Base-by-base conservation (phyloP, 371 early-diverging fungal species). In the Mucor mucedo region DNA sequence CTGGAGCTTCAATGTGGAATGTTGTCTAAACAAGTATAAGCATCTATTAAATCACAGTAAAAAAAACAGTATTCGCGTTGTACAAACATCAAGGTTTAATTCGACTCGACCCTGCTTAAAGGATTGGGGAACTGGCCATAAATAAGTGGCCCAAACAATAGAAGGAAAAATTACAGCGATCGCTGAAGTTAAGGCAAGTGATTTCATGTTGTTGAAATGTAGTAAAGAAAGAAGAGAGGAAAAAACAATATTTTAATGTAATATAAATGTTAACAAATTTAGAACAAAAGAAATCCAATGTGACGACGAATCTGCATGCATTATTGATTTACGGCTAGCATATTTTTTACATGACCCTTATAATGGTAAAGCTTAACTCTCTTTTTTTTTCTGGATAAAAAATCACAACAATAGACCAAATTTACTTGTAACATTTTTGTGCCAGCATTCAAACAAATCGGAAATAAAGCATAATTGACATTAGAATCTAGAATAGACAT, bases 81-180 rank as follows among this genome's bases (percentile, higher is more conserved):
- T 55, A 63, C 61, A 27, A 49, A 67, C 67, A 54, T 67, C 67
- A 44, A 67, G 58, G 2, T 47, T 30, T 9, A 67, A 32, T 32
- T 62, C 58, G 2, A 16, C 5, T 39, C 58, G 47, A 4, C 67
- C 67, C n/a, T 16, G 7, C 32, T 52, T 29, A 8, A 62, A 21
- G 11, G 38, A 44, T 48, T 62, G 67, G 47, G 67, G 67, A 11
- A 57, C 56, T 13, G 67, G 67, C 67, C 67, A 67, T 48, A 67
- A 4, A 4, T 57, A 47, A 13, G 49, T 64, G 29, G 64, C 64
- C 53, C 49, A 29, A 33, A 45, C 14, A n/a, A 52, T 33, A 44
- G 58, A 64, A 29, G 64, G 64, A 35, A 58, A 64, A 33, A 38
- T 41, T 14, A 44, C 1, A 11, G 53, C 44, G 27, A 52, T 41